phyloP scores from a whole-genome alignment of 176 grass and related monocot species.

The Triticum turgidum region DNA sequence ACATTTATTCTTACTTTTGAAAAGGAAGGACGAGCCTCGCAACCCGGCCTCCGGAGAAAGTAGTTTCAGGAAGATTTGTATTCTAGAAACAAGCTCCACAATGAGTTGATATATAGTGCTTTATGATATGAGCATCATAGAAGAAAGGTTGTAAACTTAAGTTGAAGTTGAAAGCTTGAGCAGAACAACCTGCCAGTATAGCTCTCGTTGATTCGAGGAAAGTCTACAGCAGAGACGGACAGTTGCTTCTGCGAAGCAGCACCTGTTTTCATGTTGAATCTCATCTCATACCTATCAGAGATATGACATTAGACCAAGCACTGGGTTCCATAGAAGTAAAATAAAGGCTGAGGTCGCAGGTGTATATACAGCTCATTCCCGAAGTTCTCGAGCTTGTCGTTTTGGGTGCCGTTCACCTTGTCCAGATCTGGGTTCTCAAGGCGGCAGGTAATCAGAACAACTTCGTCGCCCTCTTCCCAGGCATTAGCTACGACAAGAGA shows the following conservation, averaged over 20 bases:
- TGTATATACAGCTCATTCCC: conserved; percentile 79
- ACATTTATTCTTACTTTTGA: too few species aligned
- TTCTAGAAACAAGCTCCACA: too few species aligned
- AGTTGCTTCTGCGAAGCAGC: conserved; percentile 81
- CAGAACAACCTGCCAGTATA: conserved; percentile 67
- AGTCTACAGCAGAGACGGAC: conserved; percentile 86
- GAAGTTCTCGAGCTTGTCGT: conserved; percentile 66
- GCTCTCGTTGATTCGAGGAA: conserved; percentile 85
- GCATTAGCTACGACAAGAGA: conserved; percentile 66
- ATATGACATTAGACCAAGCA: neutral
- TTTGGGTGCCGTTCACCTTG: conserved; percentile 53
- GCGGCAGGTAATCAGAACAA: conserved; percentile 79
- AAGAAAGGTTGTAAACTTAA: neutral
- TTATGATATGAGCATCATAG: neutral
- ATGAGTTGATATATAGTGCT: neutral
- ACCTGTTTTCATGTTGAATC: conserved; percentile 85
- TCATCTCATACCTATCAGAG: conserved; percentile 77
- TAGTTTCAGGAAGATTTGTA: too few species aligned
- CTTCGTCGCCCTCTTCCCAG: conserved; percentile 88
- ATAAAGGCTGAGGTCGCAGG: neutral
- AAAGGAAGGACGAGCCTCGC: too few species aligned
- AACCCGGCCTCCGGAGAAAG: too few species aligned
- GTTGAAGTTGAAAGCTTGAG: neutral
- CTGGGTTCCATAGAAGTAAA: neutral
- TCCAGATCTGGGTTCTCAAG: conserved; percentile 82